A percentile compares a stretch with the other conserved stretches of the same genome.
These are phyloP conservation scores for Ceratocystis cubensis DNA, from an alignment of 2,329 filamentous ascomycete species.

Conservation along the genomic window DNA sequence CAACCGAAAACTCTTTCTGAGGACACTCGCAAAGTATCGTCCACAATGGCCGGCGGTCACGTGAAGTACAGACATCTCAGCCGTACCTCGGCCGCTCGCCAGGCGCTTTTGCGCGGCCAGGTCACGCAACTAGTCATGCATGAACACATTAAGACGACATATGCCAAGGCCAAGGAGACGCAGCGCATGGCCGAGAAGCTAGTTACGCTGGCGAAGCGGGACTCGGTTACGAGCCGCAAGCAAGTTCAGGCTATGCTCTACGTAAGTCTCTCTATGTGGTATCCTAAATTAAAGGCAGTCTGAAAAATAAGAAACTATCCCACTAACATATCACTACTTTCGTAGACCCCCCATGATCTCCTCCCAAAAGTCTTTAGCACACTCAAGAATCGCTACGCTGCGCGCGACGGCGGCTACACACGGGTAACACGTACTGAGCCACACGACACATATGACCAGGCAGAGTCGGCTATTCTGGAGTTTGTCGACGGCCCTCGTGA, in stretches of 20 bases:
- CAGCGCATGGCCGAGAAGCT: conserved; percentile 88
- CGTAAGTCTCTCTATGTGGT: conserved; percentile 40
- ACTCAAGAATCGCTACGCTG: conserved; percentile 64
- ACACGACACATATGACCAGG: conserved; percentile 71
- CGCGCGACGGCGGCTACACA: conserved; percentile 83
- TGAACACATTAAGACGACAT: conserved; percentile 90
- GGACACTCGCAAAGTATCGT: neutral
- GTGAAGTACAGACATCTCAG: conserved; percentile 82
- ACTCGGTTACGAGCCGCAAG: conserved; percentile 67
- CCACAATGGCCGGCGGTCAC: conserved; percentile 67
- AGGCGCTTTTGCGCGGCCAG: conserved; percentile 87
- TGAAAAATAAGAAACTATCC: no score
- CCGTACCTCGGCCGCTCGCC: conserved; percentile 73
- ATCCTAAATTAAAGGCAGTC: no score
- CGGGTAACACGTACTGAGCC: conserved; percentile 87
- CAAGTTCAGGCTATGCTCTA: conserved; percentile 73
- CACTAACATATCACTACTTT: no score
- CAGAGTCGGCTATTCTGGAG: conserved; percentile 79
- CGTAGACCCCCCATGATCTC: conserved; percentile 52
- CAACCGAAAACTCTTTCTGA: neutral
- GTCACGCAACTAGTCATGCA: conserved; percentile 89
- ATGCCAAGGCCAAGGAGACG: conserved; percentile 92
- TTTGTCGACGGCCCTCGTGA: conserved; percentile 90
- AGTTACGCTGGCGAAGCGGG: conserved; percentile 85
- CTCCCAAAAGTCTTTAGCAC: conserved; percentile 81